Percentiles rank a stretch among this genome's conserved stretches.
These are phyloP conservation scores for Microdochium nivale DNA, from an alignment of 2,329 filamentous ascomycete species.

Conservation along the genomic window DNA sequence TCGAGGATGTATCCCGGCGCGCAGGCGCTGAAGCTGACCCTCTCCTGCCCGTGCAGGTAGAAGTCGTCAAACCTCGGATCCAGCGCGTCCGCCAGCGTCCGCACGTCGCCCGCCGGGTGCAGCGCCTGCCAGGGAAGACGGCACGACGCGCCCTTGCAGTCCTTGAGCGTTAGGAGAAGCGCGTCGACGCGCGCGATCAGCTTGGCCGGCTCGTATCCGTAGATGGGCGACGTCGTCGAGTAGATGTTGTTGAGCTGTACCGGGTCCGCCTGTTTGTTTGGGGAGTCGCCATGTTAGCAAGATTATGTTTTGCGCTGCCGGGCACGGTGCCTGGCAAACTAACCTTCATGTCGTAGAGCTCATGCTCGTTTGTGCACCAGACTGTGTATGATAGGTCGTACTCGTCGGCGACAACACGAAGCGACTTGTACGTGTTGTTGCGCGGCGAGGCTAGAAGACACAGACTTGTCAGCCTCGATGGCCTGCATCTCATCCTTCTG, in stretches of 20 bases:
- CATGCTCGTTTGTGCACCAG: constrained; percentile 43
- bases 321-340: no score
- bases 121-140: neutral
- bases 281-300: neutral
- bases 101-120: neutral
- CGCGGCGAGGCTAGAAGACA: constrained; percentile 6
- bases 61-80: neutral
- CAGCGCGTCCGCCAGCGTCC: neutral
- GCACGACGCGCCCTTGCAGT: neutral
- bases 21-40: constrained; percentile 1
- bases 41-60: neutral
- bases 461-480: constrained; percentile 1
- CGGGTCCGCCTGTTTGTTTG: neutral
- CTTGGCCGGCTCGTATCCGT: neutral
- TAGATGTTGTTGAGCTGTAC: neutral
- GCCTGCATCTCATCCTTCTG: neutral
- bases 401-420: constrained; percentile 33
- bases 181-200: neutral
- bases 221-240: neutral
- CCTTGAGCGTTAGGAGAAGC: neutral
- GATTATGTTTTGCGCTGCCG: no score
- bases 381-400: constrained; percentile 49
- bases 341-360: constrained; percentile 32
- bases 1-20: constrained; percentile 12
- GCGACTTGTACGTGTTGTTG: constrained; percentile 45